Percentiles rank a stretch among this genome's conserved stretches.
These are phyloP conservation scores for Apiospora aurea DNA, from an alignment of 2,329 filamentous ascomycete species.

Conservation along the genomic window DNA sequence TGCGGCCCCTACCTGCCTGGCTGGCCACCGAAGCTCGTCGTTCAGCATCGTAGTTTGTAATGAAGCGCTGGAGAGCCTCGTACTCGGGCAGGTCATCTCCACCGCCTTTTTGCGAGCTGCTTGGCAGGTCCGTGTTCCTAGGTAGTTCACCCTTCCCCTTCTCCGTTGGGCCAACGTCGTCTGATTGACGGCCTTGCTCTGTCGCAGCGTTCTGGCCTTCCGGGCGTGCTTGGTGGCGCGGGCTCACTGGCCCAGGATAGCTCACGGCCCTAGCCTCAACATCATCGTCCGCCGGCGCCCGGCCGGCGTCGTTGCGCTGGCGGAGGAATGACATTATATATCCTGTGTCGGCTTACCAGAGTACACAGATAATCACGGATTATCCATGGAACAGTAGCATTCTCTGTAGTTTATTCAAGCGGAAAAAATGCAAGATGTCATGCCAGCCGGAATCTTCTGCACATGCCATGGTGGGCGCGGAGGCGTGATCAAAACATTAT, in stretches of 20 bases:
- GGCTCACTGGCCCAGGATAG: not conserved
- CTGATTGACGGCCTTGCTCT: not conserved
- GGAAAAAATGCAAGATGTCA: not conserved
- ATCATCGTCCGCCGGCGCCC: conserved; percentile 12
- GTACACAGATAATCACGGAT: not conserved
- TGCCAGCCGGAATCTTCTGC: not conserved
- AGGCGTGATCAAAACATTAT: not conserved
- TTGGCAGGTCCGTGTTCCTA: not conserved
- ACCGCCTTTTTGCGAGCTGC: not conserved
- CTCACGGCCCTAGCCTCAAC: conserved; percentile 21
- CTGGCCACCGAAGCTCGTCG: conserved; percentile 37
- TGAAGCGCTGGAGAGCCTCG: conserved; percentile 43
- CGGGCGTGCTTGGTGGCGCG: not conserved
- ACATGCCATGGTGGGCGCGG: not conserved
- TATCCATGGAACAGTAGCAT: too few species aligned
- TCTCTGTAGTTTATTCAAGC: not conserved
- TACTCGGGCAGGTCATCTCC: conserved; percentile 40
- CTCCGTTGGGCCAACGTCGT: not conserved
- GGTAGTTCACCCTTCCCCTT: not conserved
- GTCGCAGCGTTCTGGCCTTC: not conserved
- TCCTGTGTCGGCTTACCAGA: not conserved
- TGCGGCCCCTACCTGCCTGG: conserved; percentile 23
- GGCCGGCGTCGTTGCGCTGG: conserved; percentile 9
- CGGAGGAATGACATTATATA: conserved; percentile 22
- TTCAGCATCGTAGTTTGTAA: conserved; percentile 41